These are phyloP conservation scores for Spathaspora girioi DNA, from an alignment of 805 yeast genomes.

Conservation along the genomic window DNA sequence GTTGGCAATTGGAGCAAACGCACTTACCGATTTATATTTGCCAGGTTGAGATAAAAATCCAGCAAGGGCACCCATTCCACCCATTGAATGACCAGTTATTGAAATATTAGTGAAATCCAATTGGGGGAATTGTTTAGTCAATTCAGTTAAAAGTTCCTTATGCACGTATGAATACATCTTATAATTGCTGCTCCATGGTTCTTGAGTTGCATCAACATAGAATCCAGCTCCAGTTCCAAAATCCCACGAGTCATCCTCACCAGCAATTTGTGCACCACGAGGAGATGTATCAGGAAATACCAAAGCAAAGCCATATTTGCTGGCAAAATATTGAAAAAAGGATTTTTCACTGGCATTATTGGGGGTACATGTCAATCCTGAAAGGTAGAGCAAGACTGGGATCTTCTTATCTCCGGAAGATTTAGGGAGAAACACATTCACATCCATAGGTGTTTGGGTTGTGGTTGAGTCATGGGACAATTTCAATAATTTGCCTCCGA, in stretches of 20 bases:
- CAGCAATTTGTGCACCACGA: slow-evolving; percentile 71
- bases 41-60: slow-evolving; percentile 65
- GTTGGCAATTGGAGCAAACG: slow-evolving; percentile 86
- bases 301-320: slow-evolving; percentile 77
- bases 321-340: slow-evolving; percentile 75
- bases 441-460: slow-evolving; percentile 73
- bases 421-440: slow-evolving; percentile 79
- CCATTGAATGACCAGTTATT: slow-evolving; percentile 98
- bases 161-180: slow-evolving; percentile 84
- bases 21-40: slow-evolving; percentile 73
- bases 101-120: slow-evolving; percentile 67
- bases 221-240: slow-evolving; percentile 96
- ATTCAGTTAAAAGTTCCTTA: slow-evolving; percentile 59
- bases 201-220: slow-evolving; percentile 78
- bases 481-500: slow-evolving; percentile 76
- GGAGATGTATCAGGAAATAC: slow-evolving; percentile 98
- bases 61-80: slow-evolving; percentile 89
- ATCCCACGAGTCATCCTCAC: slow-evolving; percentile 84
- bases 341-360: slow-evolving; percentile 94
- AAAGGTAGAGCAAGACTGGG: slow-evolving; percentile 76
- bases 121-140: slow-evolving; percentile 39
- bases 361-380: slow-evolving; percentile 93
- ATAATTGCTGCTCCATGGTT: slow-evolving; percentile 70
- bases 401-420: slow-evolving; percentile 28
- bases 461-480: slow-evolving; percentile 65